Percentiles rank a stretch among this genome's conserved stretches.
Evolutionary conservation across 768 basidiomycete species (phyloP).

Genomic region (Lentinus brumalis): DNA sequence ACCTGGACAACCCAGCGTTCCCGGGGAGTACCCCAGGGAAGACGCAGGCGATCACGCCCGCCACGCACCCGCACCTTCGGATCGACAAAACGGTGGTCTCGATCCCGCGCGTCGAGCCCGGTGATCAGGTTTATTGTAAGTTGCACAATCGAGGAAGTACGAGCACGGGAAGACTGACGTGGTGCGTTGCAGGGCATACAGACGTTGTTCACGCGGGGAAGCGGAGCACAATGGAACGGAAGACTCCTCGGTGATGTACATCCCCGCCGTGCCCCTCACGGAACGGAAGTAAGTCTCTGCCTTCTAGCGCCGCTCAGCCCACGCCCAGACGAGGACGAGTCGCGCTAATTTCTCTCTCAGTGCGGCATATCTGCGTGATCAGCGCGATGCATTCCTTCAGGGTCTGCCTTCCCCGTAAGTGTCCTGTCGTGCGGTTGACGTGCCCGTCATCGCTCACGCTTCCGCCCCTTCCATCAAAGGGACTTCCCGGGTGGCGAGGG

Average conservation of each 20-base stretch:
- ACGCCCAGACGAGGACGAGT: no score
- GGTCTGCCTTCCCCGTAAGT: conserved; percentile 57
- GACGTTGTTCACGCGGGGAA: conserved; percentile 50
- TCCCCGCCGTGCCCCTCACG: conserved; percentile 69
- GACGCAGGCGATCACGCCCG: conserved; percentile 50
- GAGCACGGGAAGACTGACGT: neutral
- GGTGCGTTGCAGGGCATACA: conserved; percentile 26
- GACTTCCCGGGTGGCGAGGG: conserved; percentile 61
- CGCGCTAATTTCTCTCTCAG: conserved; percentile 32
- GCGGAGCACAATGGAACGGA: conserved; percentile 51
- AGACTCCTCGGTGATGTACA: conserved; percentile 77
- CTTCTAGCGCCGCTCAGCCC: neutral
- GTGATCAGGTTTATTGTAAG: conserved; percentile 72
- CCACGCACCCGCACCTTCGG: conserved; percentile 66
- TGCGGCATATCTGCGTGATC: conserved; percentile 58
- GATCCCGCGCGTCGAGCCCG: conserved; percentile 68
- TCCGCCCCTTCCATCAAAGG: conserved; percentile 4
- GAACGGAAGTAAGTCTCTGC: conserved; percentile 40
- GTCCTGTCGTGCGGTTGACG: conserved; percentile 27
- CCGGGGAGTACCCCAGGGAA: conserved; percentile 28
- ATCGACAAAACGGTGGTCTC: conserved; percentile 64
- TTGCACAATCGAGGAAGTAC: neutral
- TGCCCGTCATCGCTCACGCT: conserved; percentile 19
- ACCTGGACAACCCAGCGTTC: conserved; percentile 28
- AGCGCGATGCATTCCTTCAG: conserved; percentile 59